Evolutionary conservation across 176 grass and related monocot genomes (phyloP), one percentile per base, ranked within the genome.

Genomic region (Phoenix dactylifera): DNA sequence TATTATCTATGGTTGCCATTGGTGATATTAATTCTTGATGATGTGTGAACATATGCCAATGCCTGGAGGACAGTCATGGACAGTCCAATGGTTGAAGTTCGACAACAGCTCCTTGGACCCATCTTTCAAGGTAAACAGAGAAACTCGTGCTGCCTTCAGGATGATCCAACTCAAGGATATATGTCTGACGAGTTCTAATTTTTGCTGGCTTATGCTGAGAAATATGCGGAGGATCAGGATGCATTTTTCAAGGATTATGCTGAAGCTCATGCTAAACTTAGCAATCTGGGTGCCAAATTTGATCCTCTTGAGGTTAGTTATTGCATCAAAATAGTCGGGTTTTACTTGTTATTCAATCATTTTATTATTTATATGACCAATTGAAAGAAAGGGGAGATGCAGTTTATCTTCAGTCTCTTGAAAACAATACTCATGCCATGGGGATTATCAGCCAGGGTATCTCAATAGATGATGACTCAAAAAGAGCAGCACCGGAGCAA

Each of bases 11-110:
- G 20, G 20, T 20, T 20, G 20, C 20, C 20, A 20, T 20, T 20
- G 20, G 20, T 20, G 20, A 20, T 20, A 0, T 20, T 20, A 20
- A 20, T 20, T 20, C 20, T 20, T 20, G 20, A 20, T 20, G 20
- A 20, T 20, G 20, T 20, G 20, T 20, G 20, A 20, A 20, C 20
- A 20, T 20, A 20, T 20, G 20, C 20, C 20, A 20, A 20, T 20
- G 20, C 84, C 93, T 66, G 93, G 93, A 57, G 93, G 93, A 19
- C 93, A 98, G 61, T 98, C 93, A 56, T 92, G 93, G 93, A 98
- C 93, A 22, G 60, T 52, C 29, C 80, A 88, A 48, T 98, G 93
- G 87, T 76, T 98, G 56, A 88, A 80, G 61, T 92, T 98, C 64
- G 93, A 98, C 50, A 92, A 98, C 67, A 98, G 73, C 68, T 98